Conservation (phyloP, 2,329 filamentous ascomycete genomes). For the Paecilomyces variotii region DNA sequence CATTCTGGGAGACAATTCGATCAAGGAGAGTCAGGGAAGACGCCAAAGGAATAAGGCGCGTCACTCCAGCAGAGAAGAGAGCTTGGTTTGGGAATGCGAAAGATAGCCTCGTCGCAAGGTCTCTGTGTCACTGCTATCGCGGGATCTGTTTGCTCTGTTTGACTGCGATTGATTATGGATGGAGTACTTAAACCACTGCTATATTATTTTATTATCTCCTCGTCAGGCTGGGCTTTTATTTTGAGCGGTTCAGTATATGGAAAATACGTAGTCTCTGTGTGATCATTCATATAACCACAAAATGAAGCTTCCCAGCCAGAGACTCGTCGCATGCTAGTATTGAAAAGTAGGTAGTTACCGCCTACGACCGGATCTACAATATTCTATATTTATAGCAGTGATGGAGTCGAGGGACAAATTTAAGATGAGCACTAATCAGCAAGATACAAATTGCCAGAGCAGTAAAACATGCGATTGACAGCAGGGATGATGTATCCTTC, state of each 20-base stretch:
- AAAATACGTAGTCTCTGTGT: not conserved
- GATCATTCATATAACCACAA: not conserved
- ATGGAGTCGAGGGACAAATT: not conserved
- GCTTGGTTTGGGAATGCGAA: not conserved
- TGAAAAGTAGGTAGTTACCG: no score
- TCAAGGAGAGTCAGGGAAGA: not conserved
- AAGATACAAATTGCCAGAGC: not conserved
- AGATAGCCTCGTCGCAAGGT: not conserved
- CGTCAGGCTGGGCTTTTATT: no score
- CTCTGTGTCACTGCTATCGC: not conserved
- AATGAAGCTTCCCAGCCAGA: not conserved
- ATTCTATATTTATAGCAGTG: no score
- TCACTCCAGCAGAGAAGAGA: not conserved
- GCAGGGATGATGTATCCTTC: not conserved
- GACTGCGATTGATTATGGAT: not conserved
- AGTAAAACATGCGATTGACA: not conserved
- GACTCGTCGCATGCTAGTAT: not conserved
- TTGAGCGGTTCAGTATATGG: no score
- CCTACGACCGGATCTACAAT: no score
- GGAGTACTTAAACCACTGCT: no score
- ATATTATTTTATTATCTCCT: no score
- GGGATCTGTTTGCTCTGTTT: slow-evolving; percentile 9
- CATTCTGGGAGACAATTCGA: slow-evolving; percentile 10
- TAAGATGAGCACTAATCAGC: not conserved
- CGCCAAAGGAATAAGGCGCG: not conserved